These are phyloP conservation scores for Calonectria montana DNA, from an alignment of 2,329 filamentous ascomycete species.

Conservation along the genomic window DNA sequence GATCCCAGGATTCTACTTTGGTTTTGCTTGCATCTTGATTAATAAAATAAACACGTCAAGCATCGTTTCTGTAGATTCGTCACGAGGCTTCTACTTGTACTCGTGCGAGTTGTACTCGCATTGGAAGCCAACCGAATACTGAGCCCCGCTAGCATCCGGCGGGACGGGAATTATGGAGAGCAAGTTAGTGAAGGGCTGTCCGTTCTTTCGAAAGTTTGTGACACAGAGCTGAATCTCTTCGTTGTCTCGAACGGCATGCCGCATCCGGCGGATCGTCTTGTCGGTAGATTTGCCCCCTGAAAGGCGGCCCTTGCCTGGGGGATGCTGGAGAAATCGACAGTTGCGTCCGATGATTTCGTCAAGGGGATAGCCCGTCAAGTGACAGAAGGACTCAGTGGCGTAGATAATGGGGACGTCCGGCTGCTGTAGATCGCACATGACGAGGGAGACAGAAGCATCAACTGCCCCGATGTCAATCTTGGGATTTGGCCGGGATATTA, in stretches of 20 bases:
- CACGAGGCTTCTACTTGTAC: constrained; percentile 50
- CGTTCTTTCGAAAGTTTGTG: constrained; percentile 85
- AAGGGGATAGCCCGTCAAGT: constrained; percentile 81
- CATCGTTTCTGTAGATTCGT: background rate
- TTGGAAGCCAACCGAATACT: constrained; percentile 85
- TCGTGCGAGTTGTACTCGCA: constrained; percentile 72
- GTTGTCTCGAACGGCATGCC: constrained; percentile 56
- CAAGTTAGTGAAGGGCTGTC: constrained; percentile 82
- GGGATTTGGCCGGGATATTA: constrained; percentile 77
- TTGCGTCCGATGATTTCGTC: constrained; percentile 82
- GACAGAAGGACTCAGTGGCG: constrained; percentile 82
- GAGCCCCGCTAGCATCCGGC: constrained; percentile 72
- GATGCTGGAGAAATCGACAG: constrained; percentile 86
- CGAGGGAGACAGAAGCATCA: constrained; percentile 85
- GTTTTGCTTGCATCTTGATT: background rate
- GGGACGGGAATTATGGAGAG: constrained; percentile 86
- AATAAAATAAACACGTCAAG: background rate
- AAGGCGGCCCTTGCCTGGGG: constrained; percentile 61
- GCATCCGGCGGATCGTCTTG: constrained; percentile 68
- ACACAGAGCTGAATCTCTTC: constrained; percentile 64
- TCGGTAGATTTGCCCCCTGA: constrained; percentile 28
- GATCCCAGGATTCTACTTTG: background rate
- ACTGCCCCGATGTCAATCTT: constrained; percentile 84
- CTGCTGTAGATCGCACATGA: constrained; percentile 81
- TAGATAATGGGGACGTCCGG: constrained; percentile 86